A percentile compares a stretch with the other conserved stretches of the same genome.
phyloP scores from a whole-genome alignment of 768 basidiomycete species.

The Suillus hirtellus region DNA sequence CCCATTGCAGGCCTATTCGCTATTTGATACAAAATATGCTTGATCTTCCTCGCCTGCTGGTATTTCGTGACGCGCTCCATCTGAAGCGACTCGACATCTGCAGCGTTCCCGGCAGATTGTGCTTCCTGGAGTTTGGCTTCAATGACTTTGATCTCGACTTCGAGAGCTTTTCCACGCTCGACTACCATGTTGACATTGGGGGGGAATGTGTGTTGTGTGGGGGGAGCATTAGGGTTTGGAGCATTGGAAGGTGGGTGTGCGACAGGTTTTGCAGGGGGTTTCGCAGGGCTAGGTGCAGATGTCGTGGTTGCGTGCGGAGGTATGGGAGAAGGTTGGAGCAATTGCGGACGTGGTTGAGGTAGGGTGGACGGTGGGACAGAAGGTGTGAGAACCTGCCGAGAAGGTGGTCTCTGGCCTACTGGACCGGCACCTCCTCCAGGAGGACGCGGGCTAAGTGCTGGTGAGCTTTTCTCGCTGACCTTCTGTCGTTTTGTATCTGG shows the following conservation, averaged over 20 bases:
- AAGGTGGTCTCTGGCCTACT: conserved; percentile 4
- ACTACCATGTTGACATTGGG: conserved; percentile 19
- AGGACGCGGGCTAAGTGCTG: conserved; percentile 3
- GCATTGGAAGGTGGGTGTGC: conserved; percentile 21
- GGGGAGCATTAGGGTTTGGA: conserved; percentile 10
- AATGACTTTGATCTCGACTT: conserved; percentile 17
- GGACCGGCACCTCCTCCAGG: conserved; percentile 5
- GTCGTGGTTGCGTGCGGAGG: conserved; percentile 22
- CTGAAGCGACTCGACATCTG: conserved; percentile 17
- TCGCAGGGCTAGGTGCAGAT: conserved; percentile 19
- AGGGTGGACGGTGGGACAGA: neutral
- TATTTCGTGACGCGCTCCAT: conserved; percentile 12
- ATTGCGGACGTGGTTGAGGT: conserved; percentile 9
- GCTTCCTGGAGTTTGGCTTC: conserved; percentile 20
- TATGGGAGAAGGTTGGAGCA: conserved; percentile 15
- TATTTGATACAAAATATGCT: conserved; percentile 9
- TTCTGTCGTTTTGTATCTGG: conserved; percentile 49
- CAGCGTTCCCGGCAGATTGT: conserved; percentile 21
- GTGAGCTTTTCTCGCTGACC: conserved; percentile 11
- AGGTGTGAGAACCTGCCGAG: conserved; percentile 6
- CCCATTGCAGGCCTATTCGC: neutral
- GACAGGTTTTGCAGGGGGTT: conserved; percentile 23
- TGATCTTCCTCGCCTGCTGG: conserved; percentile 17
- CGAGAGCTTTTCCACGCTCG: conserved; percentile 22
- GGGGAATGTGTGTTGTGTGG: neutral